Evolutionary conservation across 306 rosid species (phyloP).

Genomic region (Clitoria ternatea): DNA sequence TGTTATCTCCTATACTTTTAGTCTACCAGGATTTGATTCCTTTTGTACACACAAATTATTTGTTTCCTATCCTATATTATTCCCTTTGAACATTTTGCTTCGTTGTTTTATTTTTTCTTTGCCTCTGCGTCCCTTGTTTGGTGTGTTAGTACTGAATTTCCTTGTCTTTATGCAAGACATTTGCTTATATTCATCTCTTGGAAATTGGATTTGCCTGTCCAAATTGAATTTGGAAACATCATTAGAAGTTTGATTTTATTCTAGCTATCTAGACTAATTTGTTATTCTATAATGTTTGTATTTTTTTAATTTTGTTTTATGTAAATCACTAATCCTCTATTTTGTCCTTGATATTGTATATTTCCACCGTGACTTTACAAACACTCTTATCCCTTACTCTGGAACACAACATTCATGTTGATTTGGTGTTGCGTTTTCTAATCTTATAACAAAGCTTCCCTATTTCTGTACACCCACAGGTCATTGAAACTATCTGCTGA

Average conservation of each 20-base stretch:
- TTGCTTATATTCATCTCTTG: not conserved
- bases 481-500: not conserved
- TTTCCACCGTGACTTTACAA: too few relatives aligned
- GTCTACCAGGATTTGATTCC: too few relatives aligned
- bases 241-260: not conserved
- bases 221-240: not conserved
- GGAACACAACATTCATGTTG: too few relatives aligned
- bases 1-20: too few relatives aligned
- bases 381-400: too few relatives aligned
- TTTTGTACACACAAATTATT: too few relatives aligned
- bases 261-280: not conserved
- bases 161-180: not conserved
- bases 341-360: too few relatives aligned
- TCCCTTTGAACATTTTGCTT: conserved; percentile 12
- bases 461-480: not conserved
- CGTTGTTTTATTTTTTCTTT: not conserved
- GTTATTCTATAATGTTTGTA: too few relatives aligned
- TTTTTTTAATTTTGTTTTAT: too few relatives aligned
- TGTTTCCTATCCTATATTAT: not conserved
- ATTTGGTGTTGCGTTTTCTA: not conserved
- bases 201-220: not conserved
- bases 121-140: not conserved
- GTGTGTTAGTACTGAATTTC: not conserved
- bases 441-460: not conserved
- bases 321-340: too few relatives aligned